Evolutionary conservation across 441 rosid species (phyloP).

Genomic region (Mallotus repandus): DNA sequence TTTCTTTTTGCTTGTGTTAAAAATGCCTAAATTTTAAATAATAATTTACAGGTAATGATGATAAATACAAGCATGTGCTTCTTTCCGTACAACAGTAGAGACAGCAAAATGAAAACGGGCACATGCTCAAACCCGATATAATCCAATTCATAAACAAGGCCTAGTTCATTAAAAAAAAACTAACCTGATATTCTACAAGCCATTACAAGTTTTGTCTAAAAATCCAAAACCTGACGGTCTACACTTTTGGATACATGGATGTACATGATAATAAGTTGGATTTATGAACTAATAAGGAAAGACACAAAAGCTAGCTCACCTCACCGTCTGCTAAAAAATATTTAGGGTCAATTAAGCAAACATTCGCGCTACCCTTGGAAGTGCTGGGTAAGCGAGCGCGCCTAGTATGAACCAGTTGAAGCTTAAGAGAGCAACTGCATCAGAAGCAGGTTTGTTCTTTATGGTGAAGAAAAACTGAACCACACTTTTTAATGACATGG

Average conservation of each 20-base stretch:
- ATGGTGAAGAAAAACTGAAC: conserved; percentile 61
- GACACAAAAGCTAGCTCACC: conserved; percentile 33
- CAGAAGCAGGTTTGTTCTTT: conserved; percentile 65
- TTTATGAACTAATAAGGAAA: conserved; percentile 26
- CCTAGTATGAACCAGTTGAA: conserved; percentile 84
- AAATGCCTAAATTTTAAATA: no score
- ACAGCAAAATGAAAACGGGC: no score
- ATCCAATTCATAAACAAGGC: no score
- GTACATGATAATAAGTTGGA: background rate
- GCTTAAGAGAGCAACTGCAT: conserved; percentile 76
- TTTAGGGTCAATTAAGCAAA: conserved; percentile 23
- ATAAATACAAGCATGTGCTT: no score
- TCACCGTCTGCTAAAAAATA: conserved; percentile 14
- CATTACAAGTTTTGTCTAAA: background rate
- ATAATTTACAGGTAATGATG: no score
- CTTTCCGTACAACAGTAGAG: no score
- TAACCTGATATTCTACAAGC: background rate
- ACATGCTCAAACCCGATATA: no score
- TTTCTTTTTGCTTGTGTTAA: no score
- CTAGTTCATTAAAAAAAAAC: no score
- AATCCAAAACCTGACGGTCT: no score
- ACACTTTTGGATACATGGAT: background rate
- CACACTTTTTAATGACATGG: conserved; percentile 70
- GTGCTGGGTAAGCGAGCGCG: conserved; percentile 59
- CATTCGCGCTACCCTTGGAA: conserved; percentile 50